A percentile compares a stretch with the other conserved stretches of the same genome.
Evolutionary conservation across 306 rosid genomes (phyloP).

Genomic region (Begonia masoniana): DNA sequence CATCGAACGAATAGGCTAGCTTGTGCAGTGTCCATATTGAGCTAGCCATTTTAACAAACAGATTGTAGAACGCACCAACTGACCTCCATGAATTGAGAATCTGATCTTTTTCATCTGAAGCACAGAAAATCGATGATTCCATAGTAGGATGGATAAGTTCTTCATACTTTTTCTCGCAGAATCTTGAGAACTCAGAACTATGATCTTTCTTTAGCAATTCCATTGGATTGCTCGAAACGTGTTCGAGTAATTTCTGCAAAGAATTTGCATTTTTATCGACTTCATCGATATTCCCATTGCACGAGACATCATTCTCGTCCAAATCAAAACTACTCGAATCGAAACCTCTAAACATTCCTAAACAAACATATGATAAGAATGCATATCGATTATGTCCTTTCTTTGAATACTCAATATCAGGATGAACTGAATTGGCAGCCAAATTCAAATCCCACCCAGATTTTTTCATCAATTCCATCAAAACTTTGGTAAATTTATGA

Average conservation of each 20-base stretch:
- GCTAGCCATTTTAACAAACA: constrained; percentile 85
- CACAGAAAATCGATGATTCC: constrained; percentile 76
- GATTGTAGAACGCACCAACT: constrained; percentile 72
- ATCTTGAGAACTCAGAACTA: constrained; percentile 52
- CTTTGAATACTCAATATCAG: constrained; percentile 49
- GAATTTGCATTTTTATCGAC: constrained; percentile 19
- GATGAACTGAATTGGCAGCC: constrained; percentile 62
- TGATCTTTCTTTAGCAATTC: constrained; percentile 59
- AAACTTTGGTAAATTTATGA: constrained; percentile 56
- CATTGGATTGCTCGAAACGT: constrained; percentile 83
- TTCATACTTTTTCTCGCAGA: constrained; percentile 81
- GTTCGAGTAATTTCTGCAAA: constrained; percentile 77
- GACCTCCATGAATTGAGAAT: constrained; percentile 83
- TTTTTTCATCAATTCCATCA: constrained; percentile 76
- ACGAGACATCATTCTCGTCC: constrained; percentile 16
- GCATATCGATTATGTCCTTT: constrained; percentile 69
- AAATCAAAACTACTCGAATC: constrained; percentile 36
- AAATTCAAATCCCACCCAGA: constrained; percentile 91
- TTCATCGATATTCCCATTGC: constrained; percentile 22
- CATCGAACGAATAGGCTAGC: constrained; percentile 68
- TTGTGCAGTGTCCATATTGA: constrained; percentile 80
- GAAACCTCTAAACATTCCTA: constrained; percentile 77
- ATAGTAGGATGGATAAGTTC: constrained; percentile 70
- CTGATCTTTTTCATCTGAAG: constrained; percentile 53
- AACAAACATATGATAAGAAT: constrained; percentile 69